Percentiles rank a stretch among this genome's conserved stretches.
Evolutionary conservation across 805 yeast genomes (phyloP).

Genomic region (Kluyveromyces siamensis): DNA sequence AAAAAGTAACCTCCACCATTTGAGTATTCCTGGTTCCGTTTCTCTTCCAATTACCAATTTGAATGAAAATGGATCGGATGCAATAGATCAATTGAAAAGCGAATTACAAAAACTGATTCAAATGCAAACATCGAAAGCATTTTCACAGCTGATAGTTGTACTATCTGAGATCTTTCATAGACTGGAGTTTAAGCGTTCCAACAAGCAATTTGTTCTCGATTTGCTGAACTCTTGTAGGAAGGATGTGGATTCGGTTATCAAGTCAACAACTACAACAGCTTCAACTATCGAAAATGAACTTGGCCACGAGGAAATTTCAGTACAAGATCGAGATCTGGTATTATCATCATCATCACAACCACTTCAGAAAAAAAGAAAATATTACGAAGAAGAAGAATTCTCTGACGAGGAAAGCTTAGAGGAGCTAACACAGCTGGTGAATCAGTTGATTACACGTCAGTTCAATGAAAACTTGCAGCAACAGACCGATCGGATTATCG

Average conservation of each 20-base stretch:
- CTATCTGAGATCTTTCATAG: constrained; percentile 22
- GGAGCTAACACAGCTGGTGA: constrained; percentile 1
- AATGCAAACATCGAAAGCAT: constrained; percentile 21
- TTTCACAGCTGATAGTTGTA: constrained; percentile 16
- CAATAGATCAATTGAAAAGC: neutral
- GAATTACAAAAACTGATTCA: constrained; percentile 12
- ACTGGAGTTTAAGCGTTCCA: constrained; percentile 21
- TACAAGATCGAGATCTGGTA: neutral
- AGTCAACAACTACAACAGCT: neutral
- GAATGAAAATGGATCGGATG: neutral
- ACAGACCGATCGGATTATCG: constrained; percentile 3
- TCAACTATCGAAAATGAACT: neutral
- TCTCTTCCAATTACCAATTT: neutral
- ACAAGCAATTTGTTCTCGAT: constrained; percentile 16
- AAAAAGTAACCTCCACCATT: neutral
- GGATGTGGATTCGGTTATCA: neutral
- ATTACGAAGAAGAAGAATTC: neutral
- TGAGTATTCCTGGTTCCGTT: neutral
- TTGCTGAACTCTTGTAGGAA: constrained; percentile 12
- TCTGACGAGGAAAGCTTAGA: constrained; percentile 1
- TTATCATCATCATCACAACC: neutral
- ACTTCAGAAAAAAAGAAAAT: neutral
- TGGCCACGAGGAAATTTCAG: no score
- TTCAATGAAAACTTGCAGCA: constrained; percentile 2
- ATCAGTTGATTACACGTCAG: neutral